phyloP scores from a whole-genome alignment of 106 monocot genomes.

The Phalaenopsis equestris region DNA sequence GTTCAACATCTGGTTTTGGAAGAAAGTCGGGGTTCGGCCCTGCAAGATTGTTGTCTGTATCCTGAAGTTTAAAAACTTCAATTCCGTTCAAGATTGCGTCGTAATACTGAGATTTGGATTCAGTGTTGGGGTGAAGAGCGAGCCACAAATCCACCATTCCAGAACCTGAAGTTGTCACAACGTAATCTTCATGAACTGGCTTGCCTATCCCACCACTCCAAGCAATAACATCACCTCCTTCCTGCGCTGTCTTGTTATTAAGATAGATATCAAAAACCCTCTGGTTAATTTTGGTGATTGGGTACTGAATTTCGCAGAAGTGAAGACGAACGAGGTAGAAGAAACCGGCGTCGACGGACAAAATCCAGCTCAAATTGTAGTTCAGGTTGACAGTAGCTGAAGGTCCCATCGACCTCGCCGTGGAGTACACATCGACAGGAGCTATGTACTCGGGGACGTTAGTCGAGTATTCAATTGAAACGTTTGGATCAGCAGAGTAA shows the following conservation, averaged over 20 bases:
- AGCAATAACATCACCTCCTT: conserved; percentile 21
- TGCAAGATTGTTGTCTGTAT: conserved; percentile 19
- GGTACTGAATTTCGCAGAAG: conserved; percentile 42
- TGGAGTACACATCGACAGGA: conserved; percentile 36
- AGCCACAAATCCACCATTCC: conserved; percentile 27
- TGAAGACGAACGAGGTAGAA: conserved; percentile 48
- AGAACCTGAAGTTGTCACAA: conserved; percentile 11
- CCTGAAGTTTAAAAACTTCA: conserved; percentile 32
- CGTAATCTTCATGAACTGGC: conserved; percentile 26
- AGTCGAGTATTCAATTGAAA: conserved; percentile 20
- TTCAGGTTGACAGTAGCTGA: conserved; percentile 17
- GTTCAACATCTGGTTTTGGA: conserved; percentile 6
- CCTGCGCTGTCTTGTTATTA: conserved; percentile 25
- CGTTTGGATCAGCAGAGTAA: conserved; percentile 32
- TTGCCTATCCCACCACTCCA: conserved; percentile 28
- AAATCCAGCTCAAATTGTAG: conserved; percentile 47
- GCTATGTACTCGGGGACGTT: conserved; percentile 28
- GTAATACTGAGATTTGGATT: conserved; percentile 10
- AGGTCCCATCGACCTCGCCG: conserved; percentile 49
- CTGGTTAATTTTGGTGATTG: conserved; percentile 20
- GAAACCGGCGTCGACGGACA: conserved; percentile 45
- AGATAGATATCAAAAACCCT: conserved; percentile 28
- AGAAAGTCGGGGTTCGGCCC: conserved; percentile 17
- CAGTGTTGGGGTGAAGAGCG: conserved; percentile 15
- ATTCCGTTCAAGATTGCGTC: conserved; percentile 35